Conservation (phyloP, 1,284 basidiomycete species). For the Polyporus tsugae region DNA sequence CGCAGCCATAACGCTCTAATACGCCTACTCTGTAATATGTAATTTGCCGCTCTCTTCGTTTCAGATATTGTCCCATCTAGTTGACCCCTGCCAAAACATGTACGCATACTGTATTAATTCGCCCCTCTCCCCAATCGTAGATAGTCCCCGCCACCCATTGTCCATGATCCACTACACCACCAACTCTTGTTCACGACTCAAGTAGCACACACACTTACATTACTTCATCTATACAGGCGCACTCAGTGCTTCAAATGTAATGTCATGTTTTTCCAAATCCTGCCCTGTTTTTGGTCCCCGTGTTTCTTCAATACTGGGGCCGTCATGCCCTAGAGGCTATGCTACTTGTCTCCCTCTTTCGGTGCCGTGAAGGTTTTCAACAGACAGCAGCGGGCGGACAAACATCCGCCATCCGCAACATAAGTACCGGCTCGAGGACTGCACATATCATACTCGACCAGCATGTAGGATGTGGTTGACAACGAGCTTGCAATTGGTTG, state of each 20-base stretch:
- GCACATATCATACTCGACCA: no score
- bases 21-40: conserved; percentile 25
- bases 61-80: conserved; percentile 18
- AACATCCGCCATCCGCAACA: no score
- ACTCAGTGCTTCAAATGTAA: neutral
- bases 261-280: neutral
- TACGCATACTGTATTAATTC: conserved; percentile 31
- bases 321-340: no score
- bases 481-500: no score
- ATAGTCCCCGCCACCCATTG: conserved; percentile 16
- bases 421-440: no score
- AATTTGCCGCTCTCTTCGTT: conserved; percentile 9
- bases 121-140: conserved; percentile 22
- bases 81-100: conserved; percentile 14
- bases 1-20: conserved; percentile 6
- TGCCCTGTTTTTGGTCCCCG: neutral
- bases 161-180: conserved; percentile 9
- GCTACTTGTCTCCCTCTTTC: no score
- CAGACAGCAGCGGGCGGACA: no score
- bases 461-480: no score
- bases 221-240: conserved; percentile 4
- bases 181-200: conserved; percentile 6
- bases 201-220: conserved; percentile 10
- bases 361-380: no score
- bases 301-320: no score